Evolutionary conservation across 2,329 filamentous ascomycete species (phyloP), one percentile per base, ranked within the genome.

Genomic region (Pseudovirgaria hyperparasitica): DNA sequence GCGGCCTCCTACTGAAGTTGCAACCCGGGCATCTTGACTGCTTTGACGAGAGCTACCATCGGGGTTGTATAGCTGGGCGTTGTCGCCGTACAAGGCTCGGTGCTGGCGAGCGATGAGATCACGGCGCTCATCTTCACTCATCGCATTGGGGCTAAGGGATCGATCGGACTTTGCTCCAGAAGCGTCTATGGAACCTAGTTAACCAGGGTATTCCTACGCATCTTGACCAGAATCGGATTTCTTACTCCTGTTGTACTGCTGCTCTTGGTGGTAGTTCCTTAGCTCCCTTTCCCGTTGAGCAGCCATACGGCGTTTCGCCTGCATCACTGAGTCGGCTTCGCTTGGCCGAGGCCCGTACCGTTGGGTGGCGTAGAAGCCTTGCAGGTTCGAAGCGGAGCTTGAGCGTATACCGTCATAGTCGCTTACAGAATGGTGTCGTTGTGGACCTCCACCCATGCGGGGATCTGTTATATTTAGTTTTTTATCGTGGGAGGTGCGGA

Each of bases 181-280:
- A 55, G 77, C 68, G 54, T 78, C 73, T 64, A 67, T 72, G 57
- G 73, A 61, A 60, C 68, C 70, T 73, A 29, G 52, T 57, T 50
- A 58, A 55, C 50, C 45, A 50, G 37, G 43, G 39, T 45, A 43
- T 45, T 48, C 42, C 42, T 40, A 45, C 49, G 54, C 63, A 60
- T 63, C 54, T 65, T 70, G 71, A 76, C 79, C 72, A 70, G 69
- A 72, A 71, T 67, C 70, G 72, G 74, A 71, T 60, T 75, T 75
- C 80, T 75, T 82, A 96, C 90, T 94, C 82, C 87, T 78, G 70
- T 96, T 92, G 65, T 92, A 96, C 75, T 98, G 90, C 73, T 98
- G 90, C 73, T 98, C 90, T 65, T 94, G 92, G 65, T 98, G 90
- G 65, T 96, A 93, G 64, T 96, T 98, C 62, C 90, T 84, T 60